Conservation (phyloP, 78 protist species). For the Dictyostelium intermedium region DNA sequence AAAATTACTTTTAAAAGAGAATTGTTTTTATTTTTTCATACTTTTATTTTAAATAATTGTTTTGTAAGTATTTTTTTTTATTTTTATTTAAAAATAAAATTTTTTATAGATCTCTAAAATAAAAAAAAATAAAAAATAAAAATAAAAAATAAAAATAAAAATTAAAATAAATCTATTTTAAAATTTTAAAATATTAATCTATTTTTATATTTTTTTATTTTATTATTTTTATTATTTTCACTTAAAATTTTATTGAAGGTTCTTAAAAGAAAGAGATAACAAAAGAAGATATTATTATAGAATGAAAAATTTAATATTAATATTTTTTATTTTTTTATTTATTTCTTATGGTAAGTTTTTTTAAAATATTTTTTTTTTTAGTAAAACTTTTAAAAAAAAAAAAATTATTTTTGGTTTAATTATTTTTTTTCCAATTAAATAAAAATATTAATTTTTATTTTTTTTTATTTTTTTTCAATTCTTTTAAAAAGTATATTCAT, state of each 20-base stretch:
- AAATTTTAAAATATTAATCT: neutral
- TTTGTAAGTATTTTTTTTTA: neutral
- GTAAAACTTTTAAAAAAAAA: no score
- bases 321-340: neutral
- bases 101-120: neutral
- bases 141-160: neutral
- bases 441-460: neutral
- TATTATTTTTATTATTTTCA: neutral
- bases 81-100: neutral
- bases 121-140: neutral
- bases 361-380: neutral
- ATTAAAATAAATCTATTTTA: neutral
- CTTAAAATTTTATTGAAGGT: neutral
- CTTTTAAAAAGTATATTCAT: neutral
- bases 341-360: neutral
- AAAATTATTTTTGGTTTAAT: neutral
- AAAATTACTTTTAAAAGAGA: neutral
- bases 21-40: neutral
- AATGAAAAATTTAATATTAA: neutral
- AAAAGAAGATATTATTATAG: neutral
- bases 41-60: no score
- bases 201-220: neutral
- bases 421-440: neutral
- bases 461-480: neutral
- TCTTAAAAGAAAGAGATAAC: neutral